Conservation (phyloP, 441 rosid genomes). For the Raphanus hybrid region DNA sequence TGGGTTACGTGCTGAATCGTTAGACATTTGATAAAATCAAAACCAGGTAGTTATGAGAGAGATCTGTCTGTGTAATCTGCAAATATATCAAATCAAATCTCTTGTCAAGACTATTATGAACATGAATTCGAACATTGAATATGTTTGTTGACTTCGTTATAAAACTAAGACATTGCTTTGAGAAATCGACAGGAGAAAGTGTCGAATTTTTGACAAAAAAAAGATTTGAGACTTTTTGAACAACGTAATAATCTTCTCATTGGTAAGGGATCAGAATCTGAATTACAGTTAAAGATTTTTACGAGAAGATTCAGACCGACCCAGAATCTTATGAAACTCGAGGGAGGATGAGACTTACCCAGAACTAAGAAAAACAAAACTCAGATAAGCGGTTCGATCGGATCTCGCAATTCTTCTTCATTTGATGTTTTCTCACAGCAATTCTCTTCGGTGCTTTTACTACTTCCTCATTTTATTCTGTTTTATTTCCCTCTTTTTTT, state of each 20-base stretch:
- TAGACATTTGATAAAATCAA: conserved; percentile 48
- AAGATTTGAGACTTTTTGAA: too few species aligned
- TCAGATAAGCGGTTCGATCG: conserved; percentile 16
- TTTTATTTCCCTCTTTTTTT: neutral
- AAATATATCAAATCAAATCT: conserved; percentile 14
- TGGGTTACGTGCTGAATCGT: conserved; percentile 46
- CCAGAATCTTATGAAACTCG: neutral
- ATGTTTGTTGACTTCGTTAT: too few species aligned
- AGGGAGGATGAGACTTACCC: conserved; percentile 29
- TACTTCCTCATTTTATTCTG: too few species aligned
- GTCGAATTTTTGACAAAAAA: neutral
- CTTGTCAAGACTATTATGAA: too few species aligned
- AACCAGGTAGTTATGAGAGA: neutral
- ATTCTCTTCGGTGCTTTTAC: neutral
- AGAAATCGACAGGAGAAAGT: too few species aligned
- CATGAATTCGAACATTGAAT: too few species aligned
- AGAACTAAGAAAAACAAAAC: neutral
- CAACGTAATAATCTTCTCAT: too few species aligned
- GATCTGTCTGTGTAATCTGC: conserved; percentile 20
- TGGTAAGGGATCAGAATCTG: too few species aligned
- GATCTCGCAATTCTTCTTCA: conserved; percentile 34
- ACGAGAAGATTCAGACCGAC: neutral
- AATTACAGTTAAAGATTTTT: neutral
- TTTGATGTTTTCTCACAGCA: neutral
- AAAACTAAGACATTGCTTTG: too few species aligned